Conservation (phyloP, 805 yeast genomes). For the Barnettozyma sp. region DNA sequence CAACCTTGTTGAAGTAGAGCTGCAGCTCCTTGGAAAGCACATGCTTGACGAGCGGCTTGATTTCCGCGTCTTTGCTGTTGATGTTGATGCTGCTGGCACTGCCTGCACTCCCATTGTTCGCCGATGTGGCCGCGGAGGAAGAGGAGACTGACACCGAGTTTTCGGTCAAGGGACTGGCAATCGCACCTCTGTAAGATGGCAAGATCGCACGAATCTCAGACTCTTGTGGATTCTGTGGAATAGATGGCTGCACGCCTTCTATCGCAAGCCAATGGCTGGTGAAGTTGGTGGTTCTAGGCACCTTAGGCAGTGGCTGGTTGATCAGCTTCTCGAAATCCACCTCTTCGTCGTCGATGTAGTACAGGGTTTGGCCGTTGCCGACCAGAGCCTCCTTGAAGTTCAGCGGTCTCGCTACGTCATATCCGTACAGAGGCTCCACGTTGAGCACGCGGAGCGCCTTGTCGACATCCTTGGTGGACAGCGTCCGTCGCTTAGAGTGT, state of each 20-base stretch:
- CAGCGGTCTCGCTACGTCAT: slow-evolving; percentile 61
- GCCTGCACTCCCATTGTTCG: slow-evolving; percentile 10
- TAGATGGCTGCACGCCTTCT: slow-evolving; percentile 97
- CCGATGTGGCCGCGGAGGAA: slow-evolving; percentile 11
- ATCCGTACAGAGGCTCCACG: slow-evolving; percentile 91
- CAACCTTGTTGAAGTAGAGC: slow-evolving; percentile 85
- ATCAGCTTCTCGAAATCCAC: slow-evolving; percentile 90
- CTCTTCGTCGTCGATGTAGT: slow-evolving; percentile 87
- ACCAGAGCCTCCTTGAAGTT: slow-evolving; percentile 82
- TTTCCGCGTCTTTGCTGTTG: slow-evolving; percentile 40
- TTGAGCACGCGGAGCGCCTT: slow-evolving; percentile 79
- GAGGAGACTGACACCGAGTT: slow-evolving; percentile 28
- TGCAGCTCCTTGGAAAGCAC: slow-evolving; percentile 91
- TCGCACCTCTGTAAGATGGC: slow-evolving; percentile 78
- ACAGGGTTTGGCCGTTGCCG: slow-evolving; percentile 88
- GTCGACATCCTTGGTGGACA: slow-evolving; percentile 76
- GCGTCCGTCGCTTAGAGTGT: slow-evolving; percentile 77
- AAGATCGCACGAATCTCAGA: slow-evolving; percentile 73
- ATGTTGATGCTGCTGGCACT: slow-evolving; percentile 5
- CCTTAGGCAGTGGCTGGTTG: slow-evolving; percentile 90
- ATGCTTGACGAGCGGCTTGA: slow-evolving; percentile 91
- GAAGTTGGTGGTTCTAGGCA: slow-evolving; percentile 86
- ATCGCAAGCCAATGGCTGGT: slow-evolving; percentile 98
- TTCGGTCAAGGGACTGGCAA: slow-evolving; percentile 50
- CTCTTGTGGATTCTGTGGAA: slow-evolving; percentile 87